Percentiles rank a stretch among this genome's conserved stretches.
These are phyloP conservation scores for Tinospora cordifolia DNA, from an alignment of 164 flowering plant species.

Conservation along the genomic window DNA sequence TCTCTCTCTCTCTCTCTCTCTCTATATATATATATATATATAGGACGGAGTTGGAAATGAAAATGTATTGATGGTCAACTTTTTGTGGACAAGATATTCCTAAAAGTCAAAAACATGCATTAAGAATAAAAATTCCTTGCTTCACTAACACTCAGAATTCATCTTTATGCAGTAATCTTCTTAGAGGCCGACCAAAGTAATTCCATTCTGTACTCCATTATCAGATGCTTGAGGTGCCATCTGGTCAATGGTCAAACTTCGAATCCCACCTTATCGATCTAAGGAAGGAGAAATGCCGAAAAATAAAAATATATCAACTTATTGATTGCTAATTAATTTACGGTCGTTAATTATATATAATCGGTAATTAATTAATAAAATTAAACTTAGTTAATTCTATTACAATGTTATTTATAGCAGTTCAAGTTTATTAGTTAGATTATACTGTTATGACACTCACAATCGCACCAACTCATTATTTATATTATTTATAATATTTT, in stretches of 20 bases:
- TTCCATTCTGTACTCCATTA: constrained; percentile 8
- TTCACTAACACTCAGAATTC: constrained; percentile 5
- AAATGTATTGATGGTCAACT: neutral
- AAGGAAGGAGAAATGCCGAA: neutral
- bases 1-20: too few relatives aligned
- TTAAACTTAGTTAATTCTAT: too few relatives aligned
- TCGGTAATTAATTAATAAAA: too few relatives aligned
- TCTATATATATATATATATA: too few relatives aligned
- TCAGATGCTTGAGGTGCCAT: constrained; percentile 1
- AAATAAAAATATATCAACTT: too few relatives aligned
- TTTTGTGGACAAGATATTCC: neutral
- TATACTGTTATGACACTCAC: too few relatives aligned
- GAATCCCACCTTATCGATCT: neutral
- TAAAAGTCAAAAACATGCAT: neutral
- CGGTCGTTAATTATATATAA: too few relatives aligned
- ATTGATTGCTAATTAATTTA: too few relatives aligned
- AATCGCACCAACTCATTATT: too few relatives aligned
- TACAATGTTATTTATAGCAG: too few relatives aligned
- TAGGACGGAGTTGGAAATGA: neutral
- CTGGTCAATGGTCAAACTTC: neutral
- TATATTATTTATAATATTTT: too few relatives aligned
- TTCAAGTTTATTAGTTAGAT: too few relatives aligned
- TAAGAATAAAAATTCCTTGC: constrained; percentile 5
- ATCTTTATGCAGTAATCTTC: constrained; percentile 8
- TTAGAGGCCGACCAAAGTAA: constrained; percentile 12